Conservation (phyloP, 2,329 filamentous ascomycete genomes). For the Davidsoniella virescens region DNA sequence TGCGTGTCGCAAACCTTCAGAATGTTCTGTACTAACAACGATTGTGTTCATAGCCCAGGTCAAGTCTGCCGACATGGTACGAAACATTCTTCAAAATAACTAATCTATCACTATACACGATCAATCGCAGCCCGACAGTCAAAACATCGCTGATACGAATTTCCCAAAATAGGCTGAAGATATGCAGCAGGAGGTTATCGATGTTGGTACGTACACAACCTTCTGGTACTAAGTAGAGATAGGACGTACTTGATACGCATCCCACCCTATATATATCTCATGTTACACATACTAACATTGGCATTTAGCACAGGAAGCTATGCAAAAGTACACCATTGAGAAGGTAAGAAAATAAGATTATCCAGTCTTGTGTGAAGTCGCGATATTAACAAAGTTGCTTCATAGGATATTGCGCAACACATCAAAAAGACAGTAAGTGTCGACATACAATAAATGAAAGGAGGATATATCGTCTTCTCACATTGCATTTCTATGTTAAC, state of each 20-base stretch:
- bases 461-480: neutral
- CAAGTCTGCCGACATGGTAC: slow-evolving; percentile 97
- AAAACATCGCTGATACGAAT: slow-evolving; percentile 1
- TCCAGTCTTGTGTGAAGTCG: too few relatives aligned
- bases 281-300: slow-evolving; percentile 13
- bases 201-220: slow-evolving; percentile 57
- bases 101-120: neutral
- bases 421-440: slow-evolving; percentile 74
- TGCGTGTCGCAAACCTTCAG: too few relatives aligned
- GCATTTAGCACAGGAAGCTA: slow-evolving; percentile 40
- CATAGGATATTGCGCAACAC: slow-evolving; percentile 80
- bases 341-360: slow-evolving; percentile 26
- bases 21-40: neutral
- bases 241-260: neutral
- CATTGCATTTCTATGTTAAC: neutral
- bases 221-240: neutral
- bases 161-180: slow-evolving; percentile 58
- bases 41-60: slow-evolving; percentile 55
- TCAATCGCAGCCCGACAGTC: neutral
- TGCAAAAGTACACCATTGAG: slow-evolving; percentile 46
- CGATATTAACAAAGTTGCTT: neutral
- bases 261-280: neutral
- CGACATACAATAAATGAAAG: neutral
- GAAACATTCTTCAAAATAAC: slow-evolving; percentile 14
- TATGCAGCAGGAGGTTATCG: slow-evolving; percentile 90